Conservation (phyloP, 352 stramenopile species). For the Phytophthora tentaculata region DNA sequence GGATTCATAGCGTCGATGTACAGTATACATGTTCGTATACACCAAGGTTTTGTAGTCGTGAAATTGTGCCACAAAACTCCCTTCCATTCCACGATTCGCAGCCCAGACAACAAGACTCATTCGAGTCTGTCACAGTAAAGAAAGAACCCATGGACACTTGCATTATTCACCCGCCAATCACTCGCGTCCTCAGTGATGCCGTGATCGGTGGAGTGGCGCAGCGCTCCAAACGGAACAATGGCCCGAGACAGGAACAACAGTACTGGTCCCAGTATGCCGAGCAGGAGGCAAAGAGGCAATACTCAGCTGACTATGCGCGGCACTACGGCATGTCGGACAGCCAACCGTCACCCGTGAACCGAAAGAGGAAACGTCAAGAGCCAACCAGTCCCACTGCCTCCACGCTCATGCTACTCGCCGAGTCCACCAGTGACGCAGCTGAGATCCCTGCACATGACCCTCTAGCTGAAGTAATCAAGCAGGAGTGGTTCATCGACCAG, state of each 20-base stretch:
- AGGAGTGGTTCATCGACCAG: constrained; percentile 1
- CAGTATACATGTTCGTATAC: no score
- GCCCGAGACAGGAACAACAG: not conserved
- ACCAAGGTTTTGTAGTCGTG: not conserved
- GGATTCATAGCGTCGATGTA: no score
- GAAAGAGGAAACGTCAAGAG: not conserved
- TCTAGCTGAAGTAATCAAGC: not conserved
- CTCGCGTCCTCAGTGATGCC: not conserved
- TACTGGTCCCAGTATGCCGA: not conserved
- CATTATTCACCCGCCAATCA: constrained; percentile 1
- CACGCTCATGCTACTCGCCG: not conserved
- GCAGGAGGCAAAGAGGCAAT: no score
- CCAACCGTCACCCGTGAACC: not conserved
- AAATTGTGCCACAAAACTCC: not conserved
- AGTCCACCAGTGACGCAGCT: not conserved
- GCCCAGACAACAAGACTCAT: not conserved
- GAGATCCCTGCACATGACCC: not conserved
- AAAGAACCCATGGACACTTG: not conserved
- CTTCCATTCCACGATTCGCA: constrained; percentile 5
- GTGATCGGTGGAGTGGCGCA: constrained; percentile 2
- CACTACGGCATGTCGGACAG: not conserved
- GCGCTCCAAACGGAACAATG: not conserved
- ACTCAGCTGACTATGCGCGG: not conserved
- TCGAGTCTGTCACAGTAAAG: not conserved
- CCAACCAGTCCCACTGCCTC: not conserved